Evolutionary conservation across 495 filamentous ascomycete genomes (phyloP).

Genomic region (Daldinia caldariorum): DNA sequence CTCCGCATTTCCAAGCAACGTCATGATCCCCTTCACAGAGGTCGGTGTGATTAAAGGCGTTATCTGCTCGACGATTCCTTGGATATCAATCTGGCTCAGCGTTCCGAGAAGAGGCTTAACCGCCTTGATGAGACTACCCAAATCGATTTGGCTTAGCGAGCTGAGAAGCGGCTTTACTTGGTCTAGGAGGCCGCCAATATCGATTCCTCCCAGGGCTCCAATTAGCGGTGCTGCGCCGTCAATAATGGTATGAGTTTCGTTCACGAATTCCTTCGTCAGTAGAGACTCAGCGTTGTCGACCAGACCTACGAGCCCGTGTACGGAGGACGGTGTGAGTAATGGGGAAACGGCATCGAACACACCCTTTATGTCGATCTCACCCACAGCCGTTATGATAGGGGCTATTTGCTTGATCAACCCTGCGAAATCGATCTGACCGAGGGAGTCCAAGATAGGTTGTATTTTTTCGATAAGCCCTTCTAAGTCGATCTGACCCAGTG

Average conservation of each 20-base stretch:
- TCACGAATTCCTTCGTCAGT: conserved; percentile 56
- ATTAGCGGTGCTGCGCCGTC: conserved; percentile 48
- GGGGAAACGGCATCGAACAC: conserved; percentile 53
- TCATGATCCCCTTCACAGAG: conserved; percentile 55
- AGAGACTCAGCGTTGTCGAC: conserved; percentile 56
- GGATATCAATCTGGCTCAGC: conserved; percentile 50
- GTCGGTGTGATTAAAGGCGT: conserved; percentile 55
- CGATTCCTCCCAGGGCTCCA: conserved; percentile 49
- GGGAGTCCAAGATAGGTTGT: conserved; percentile 47
- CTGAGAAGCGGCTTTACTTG: conserved; percentile 50
- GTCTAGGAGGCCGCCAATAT: conserved; percentile 46
- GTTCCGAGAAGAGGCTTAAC: conserved; percentile 52
- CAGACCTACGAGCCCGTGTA: conserved; percentile 57
- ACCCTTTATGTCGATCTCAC: conserved; percentile 48
- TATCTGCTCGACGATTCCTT: conserved; percentile 50
- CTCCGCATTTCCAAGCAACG: conserved; percentile 54
- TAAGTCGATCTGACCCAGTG: conserved; percentile 50
- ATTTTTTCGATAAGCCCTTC: conserved; percentile 47
- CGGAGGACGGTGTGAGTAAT: conserved; percentile 53
- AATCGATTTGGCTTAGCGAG: conserved; percentile 44
- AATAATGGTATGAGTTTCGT: conserved; percentile 56
- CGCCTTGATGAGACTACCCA: conserved; percentile 47
- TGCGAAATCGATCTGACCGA: conserved; percentile 45
- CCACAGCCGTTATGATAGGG: conserved; percentile 51
- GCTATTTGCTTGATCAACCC: conserved; percentile 53